Evolutionary conservation across 306 rosid genomes (phyloP).

Genomic region (Acacia confusa): DNA sequence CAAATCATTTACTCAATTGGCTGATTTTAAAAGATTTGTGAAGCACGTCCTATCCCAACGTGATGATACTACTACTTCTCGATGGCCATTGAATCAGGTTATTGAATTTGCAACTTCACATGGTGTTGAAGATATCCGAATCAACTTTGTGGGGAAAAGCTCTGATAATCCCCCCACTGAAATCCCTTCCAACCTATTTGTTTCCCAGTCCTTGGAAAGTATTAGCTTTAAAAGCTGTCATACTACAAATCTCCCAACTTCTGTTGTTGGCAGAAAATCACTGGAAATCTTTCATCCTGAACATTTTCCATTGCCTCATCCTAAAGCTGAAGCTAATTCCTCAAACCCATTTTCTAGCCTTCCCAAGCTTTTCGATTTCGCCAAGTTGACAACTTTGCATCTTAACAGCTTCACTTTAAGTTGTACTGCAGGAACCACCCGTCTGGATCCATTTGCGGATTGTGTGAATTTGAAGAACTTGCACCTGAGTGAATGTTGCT

Average conservation of each 20-base stretch:
- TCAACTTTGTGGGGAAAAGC: constrained; percentile 42
- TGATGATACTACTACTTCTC: constrained; percentile 14
- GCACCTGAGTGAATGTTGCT: constrained; percentile 38
- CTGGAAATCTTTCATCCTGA: constrained; percentile 38
- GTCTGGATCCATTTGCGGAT: constrained; percentile 32
- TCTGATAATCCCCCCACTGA: constrained; percentile 44
- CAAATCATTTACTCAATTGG: constrained; percentile 41
- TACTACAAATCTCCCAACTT: constrained; percentile 33
- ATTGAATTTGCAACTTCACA: constrained; percentile 38
- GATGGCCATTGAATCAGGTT: constrained; percentile 41
- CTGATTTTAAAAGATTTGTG: constrained; percentile 48
- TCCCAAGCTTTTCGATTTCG: constrained; percentile 35
- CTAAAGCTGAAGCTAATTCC: neutral
- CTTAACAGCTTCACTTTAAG: constrained; percentile 39
- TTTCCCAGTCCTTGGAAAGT: constrained; percentile 42
- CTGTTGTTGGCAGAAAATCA: constrained; percentile 27
- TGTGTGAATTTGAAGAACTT: constrained; percentile 45
- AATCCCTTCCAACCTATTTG: constrained; percentile 36
- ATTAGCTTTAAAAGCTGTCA: constrained; percentile 43
- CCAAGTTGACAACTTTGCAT: constrained; percentile 44
- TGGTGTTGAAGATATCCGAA: constrained; percentile 42
- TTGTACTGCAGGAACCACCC: constrained; percentile 24
- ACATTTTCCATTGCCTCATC: constrained; percentile 35
- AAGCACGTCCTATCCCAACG: constrained; percentile 43
- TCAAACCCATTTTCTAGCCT: constrained; percentile 35